Evolutionary conservation across 202 grass and related monocot genomes (phyloP).

Genomic region (Setaria italica): DNA sequence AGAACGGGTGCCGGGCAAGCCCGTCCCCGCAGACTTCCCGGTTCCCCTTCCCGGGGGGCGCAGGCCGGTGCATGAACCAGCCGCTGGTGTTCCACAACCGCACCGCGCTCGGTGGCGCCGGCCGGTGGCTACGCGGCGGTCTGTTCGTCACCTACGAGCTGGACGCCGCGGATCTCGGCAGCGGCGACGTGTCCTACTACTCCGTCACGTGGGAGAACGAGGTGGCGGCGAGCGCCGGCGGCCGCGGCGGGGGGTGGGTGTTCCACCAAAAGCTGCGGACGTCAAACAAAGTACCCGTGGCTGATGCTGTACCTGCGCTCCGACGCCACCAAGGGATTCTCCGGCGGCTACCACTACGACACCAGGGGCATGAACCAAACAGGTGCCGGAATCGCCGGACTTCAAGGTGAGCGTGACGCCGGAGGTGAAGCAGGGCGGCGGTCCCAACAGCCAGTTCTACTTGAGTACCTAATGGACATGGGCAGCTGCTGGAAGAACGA

Average conservation of each 20-base stretch:
- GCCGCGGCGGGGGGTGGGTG: slow-evolving; percentile 54
- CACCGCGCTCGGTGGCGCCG: slow-evolving; percentile 47
- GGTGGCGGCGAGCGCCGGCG: slow-evolving; percentile 11
- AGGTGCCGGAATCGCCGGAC: slow-evolving; percentile 81
- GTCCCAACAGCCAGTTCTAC: slow-evolving; percentile 76
- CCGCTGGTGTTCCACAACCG: slow-evolving; percentile 83
- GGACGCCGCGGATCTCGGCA: slow-evolving; percentile 27
- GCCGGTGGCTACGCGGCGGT: slow-evolving; percentile 56
- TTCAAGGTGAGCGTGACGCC: slow-evolving; percentile 80
- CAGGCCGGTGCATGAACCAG: slow-evolving; percentile 88
- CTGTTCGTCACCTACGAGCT: slow-evolving; percentile 81
- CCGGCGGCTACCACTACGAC: slow-evolving; percentile 91
- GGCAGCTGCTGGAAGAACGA: slow-evolving; percentile 98
- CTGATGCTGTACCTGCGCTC: slow-evolving; percentile 92
- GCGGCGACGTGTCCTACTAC: slow-evolving; percentile 52
- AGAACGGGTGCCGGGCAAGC: slow-evolving; percentile 62
- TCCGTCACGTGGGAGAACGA: slow-evolving; percentile 88
- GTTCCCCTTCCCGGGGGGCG: slow-evolving; percentile 75
- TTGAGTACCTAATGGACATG: slow-evolving; percentile 81
- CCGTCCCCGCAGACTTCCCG: slow-evolving; percentile 60
- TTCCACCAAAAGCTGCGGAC: slow-evolving; percentile 88
- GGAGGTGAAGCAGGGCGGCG: slow-evolving; percentile 78
- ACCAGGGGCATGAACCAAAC: slow-evolving; percentile 94
- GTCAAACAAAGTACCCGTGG: slow-evolving; percentile 77
- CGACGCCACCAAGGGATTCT: slow-evolving; percentile 87